Conservation (phyloP, 208 protist species). For the Crithidia bombi region DNA sequence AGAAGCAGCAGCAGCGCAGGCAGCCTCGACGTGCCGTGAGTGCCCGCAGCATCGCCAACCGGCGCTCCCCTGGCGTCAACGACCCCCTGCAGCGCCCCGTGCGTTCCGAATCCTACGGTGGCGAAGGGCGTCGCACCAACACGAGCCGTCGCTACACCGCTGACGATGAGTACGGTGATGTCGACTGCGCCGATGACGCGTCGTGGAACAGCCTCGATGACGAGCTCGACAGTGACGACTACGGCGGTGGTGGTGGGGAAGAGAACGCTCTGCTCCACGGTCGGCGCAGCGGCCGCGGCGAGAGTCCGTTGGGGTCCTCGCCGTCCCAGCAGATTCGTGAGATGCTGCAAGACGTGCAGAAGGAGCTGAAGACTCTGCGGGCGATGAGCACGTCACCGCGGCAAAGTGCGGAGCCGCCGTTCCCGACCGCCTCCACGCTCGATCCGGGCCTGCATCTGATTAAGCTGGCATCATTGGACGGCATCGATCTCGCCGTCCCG, state of each 20-base stretch:
- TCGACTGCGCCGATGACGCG: constrained; percentile 12
- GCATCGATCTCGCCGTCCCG: constrained; percentile 54
- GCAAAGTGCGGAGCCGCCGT: constrained; percentile 26
- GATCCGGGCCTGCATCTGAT: constrained; percentile 45
- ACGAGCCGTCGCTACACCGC: constrained; percentile 4
- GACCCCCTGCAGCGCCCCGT: not conserved
- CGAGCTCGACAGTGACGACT: constrained; percentile 9
- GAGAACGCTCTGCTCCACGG: not conserved
- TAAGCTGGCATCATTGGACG: constrained; percentile 47
- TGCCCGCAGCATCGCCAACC: constrained; percentile 15
- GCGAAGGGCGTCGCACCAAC: constrained; percentile 7
- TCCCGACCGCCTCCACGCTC: constrained; percentile 42
- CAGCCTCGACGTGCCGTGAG: not conserved
- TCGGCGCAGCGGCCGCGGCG: constrained; percentile 7
- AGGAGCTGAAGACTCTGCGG: constrained; percentile 35
- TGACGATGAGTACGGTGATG: constrained; percentile 17
- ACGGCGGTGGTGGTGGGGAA: not conserved
- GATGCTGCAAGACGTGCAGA: constrained; percentile 33
- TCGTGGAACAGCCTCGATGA: constrained; percentile 18
- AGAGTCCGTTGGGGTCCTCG: not conserved
- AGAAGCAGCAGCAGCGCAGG: not conserved
- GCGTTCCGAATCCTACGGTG: constrained; percentile 18
- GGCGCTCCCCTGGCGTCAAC: not conserved
- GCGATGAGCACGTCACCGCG: constrained; percentile 11
- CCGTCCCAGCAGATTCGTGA: constrained; percentile 26